These are phyloP conservation scores for Nakataea oryzae DNA, from an alignment of 2,329 filamentous ascomycete genomes.

Conservation along the genomic window DNA sequence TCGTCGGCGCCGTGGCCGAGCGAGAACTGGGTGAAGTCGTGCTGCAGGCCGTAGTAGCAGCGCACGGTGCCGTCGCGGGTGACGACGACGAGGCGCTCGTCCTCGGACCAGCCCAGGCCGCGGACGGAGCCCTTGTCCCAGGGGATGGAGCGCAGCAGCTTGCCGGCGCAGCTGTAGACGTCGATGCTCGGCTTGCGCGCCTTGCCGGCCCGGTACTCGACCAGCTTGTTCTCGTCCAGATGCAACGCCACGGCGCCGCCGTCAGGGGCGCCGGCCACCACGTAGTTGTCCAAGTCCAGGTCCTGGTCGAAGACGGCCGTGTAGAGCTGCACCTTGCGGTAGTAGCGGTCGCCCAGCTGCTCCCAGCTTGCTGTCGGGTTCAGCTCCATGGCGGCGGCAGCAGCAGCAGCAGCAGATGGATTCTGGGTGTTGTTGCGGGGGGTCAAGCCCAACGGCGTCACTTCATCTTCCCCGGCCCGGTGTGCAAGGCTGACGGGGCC, in stretches of 20 bases:
- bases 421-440: background rate
- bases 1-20: constrained; percentile 85
- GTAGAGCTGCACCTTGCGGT: constrained; percentile 90
- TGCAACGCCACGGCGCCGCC: constrained; percentile 77
- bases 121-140: constrained; percentile 88
- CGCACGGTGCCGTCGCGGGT: constrained; percentile 83
- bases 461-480: background rate
- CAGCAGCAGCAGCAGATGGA: background rate
- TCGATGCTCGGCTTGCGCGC: constrained; percentile 77
- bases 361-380: constrained; percentile 85
- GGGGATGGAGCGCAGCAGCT: constrained; percentile 72
- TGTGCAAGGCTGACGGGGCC: background rate
- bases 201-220: constrained; percentile 63
- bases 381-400: constrained; percentile 34
- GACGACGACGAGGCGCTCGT: constrained; percentile 82
- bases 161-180: constrained; percentile 87
- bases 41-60: constrained; percentile 84
- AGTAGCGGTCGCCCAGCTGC: constrained; percentile 84
- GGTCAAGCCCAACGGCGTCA: background rate
- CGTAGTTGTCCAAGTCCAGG: constrained; percentile 88
- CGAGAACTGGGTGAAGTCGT: constrained; percentile 90
- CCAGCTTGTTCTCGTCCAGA: constrained; percentile 66
- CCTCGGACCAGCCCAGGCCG: constrained; percentile 91
- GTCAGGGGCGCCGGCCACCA: constrained; percentile 84
- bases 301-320: constrained; percentile 87